These are phyloP conservation scores for Boehmeria nivea DNA, from an alignment of 306 rosid genomes.

Conservation along the genomic window DNA sequence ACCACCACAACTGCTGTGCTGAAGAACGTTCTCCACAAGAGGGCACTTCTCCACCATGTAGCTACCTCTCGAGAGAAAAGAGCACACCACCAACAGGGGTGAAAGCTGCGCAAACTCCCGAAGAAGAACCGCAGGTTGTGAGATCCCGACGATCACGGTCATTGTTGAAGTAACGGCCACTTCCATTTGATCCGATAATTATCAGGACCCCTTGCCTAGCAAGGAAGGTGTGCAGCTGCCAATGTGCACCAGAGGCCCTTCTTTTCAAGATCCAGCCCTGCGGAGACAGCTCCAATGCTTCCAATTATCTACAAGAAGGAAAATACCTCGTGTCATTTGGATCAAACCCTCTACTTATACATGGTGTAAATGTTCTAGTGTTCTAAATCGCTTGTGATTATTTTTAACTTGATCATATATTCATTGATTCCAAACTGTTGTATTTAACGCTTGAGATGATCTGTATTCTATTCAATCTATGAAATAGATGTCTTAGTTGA, in stretches of 20 bases:
- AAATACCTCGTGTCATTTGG: too few species aligned
- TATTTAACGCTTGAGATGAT: too few species aligned
- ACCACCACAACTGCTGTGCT: conserved; percentile 87
- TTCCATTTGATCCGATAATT: conserved; percentile 60
- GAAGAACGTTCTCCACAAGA: conserved; percentile 85
- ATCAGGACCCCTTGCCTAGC: conserved; percentile 73
- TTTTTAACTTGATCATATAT: too few species aligned
- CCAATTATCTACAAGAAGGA: conserved; percentile 65
- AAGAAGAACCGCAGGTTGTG: conserved; percentile 76
- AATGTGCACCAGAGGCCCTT: conserved; percentile 92
- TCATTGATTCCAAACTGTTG: too few species aligned
- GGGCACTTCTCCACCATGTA: conserved; percentile 97
- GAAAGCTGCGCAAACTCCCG: conserved; percentile 95
- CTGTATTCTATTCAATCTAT: too few species aligned
- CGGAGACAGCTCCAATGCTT: conserved; percentile 89
- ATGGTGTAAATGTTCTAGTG: too few species aligned
- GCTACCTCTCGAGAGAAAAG: conserved; percentile 87
- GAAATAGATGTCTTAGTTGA: too few species aligned
- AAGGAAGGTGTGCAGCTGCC: conserved; percentile 87
- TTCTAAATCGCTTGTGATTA: too few species aligned
- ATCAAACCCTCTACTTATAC: too few species aligned
- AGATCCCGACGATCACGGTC: conserved; percentile 80
- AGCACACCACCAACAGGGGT: conserved; percentile 93
- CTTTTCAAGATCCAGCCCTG: conserved; percentile 93
- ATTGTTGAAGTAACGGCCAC: conserved; percentile 81